Evolutionary conservation across 2,329 filamentous ascomycete genomes (phyloP).

Genomic region (Fusarium praegraminearum): DNA sequence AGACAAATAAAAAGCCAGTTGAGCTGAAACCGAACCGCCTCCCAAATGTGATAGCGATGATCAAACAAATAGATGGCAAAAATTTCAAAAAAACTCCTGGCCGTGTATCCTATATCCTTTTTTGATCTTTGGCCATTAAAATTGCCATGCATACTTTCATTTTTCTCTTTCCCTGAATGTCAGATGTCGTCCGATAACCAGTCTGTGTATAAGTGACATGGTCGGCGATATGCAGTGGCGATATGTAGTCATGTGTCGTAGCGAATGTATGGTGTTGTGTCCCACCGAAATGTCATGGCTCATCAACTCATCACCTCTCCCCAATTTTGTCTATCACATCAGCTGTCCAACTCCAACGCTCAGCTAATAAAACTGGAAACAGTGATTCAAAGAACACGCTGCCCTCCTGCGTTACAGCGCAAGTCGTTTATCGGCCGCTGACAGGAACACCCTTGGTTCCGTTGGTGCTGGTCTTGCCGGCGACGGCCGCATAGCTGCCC

Average conservation of each 20-base stretch:
- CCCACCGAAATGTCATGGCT: conserved; percentile 36
- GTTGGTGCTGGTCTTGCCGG: conserved; percentile 47
- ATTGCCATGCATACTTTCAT: conserved; percentile 44
- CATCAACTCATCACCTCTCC: conserved; percentile 36
- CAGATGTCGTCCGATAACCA: conserved; percentile 26
- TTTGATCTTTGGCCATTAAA: conserved; percentile 44
- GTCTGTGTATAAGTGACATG: conserved; percentile 12
- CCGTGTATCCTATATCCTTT: conserved; percentile 50
- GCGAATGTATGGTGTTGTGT: conserved; percentile 26
- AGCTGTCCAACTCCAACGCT: conserved; percentile 27
- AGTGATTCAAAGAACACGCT: conserved; percentile 25
- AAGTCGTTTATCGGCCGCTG: conserved; percentile 49
- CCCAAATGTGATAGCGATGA: conserved; percentile 31
- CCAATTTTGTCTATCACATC: conserved; percentile 39
- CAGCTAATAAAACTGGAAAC: conserved; percentile 27
- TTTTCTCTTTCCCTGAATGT: conserved; percentile 37
- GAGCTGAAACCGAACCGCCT: conserved; percentile 18
- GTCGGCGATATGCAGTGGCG: conserved; percentile 32
- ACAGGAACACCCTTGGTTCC: conserved; percentile 50
- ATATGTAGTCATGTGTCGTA: conserved; percentile 27
- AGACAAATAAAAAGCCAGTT: conserved; percentile 24
- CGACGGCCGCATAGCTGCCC: conserved; percentile 57
- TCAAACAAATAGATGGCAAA: conserved; percentile 14
- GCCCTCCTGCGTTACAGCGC: conserved; percentile 10
- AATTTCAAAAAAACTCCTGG: conserved; percentile 44